Evolutionary conservation across 139 green algal species (phyloP), one percentile per base, ranked within the genome.

Genomic region (Micractinium conductrix): DNA sequence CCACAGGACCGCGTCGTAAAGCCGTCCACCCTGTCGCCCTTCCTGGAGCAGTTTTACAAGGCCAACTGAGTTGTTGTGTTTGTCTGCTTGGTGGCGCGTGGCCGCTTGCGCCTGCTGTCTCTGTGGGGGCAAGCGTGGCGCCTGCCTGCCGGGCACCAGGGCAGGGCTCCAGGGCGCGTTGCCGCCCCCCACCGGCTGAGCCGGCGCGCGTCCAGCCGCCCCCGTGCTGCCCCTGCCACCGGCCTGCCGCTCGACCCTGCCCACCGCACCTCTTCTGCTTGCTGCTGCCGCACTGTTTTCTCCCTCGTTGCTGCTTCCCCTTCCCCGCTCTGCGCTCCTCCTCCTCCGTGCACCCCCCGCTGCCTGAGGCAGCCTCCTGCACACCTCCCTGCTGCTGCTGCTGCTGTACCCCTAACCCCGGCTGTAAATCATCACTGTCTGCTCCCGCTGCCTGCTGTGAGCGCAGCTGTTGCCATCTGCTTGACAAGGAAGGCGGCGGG

Each of bases 11-110:
- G 50, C 42, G 55, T 88, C 28, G 2, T 40, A 4, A 80, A 48
- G 48, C 63, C 79, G 6, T 43, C 43, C 26, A 55, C 65, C 53
- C 65, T 88, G 43, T 85, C 67, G 2, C 45, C 78, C 28, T 93
- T 93, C 74, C 79, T 93, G 74, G 68, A 92, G 69, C 68, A 50
- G 1, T 93, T 93, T 68, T 92, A 91, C 70, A 87, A 74, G 28
- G 81, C 76, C 67, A 74, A 90, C 53, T 89, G 38, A 89, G 38
- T 16, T 22, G 17, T n/a, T n/a, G n/a, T n/a, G n/a, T n/a, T n/a
- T n/a, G n/a, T n/a, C n/a, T n/a, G n/a, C n/a, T n/a, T n/a, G n/a
- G n/a, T n/a, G n/a, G n/a, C n/a, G n/a, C n/a, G n/a, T n/a, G n/a
- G n/a, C n/a, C n/a, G n/a, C n/a, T n/a, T n/a, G n/a, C n/a, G n/a